Evolutionary conservation across 1,139 yeast species (phyloP).

Genomic region (Pichia sp.): DNA sequence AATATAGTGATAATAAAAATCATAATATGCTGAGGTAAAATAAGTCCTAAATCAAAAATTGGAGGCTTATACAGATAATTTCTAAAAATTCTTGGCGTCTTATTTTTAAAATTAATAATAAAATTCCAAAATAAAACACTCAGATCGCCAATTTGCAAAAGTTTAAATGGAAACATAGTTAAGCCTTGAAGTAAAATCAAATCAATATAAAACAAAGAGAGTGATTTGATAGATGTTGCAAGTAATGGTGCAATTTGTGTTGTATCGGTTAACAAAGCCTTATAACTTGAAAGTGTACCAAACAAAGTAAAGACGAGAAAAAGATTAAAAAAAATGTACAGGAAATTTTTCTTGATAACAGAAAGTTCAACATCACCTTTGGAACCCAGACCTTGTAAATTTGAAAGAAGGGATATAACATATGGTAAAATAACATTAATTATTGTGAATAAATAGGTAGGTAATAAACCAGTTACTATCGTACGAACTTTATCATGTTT

Average conservation of each 20-base stretch:
- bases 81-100: slow-evolving; percentile 54
- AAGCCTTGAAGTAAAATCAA: slow-evolving; percentile 76
- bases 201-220: slow-evolving; percentile 77
- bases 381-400: slow-evolving; percentile 69
- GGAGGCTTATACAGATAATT: slow-evolving; percentile 53
- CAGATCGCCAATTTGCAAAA: slow-evolving; percentile 50
- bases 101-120: slow-evolving; percentile 34
- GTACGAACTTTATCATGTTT: slow-evolving; percentile 53
- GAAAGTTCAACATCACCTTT: slow-evolving; percentile 79
- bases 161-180: slow-evolving; percentile 76
- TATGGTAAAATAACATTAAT: slow-evolving; percentile 71
- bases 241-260: slow-evolving; percentile 73
- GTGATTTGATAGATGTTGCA: slow-evolving; percentile 63
- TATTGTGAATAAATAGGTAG: slow-evolving; percentile 69
- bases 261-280: slow-evolving; percentile 67
- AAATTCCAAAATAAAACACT: slow-evolving; percentile 39
- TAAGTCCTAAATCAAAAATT: slow-evolving; percentile 57
- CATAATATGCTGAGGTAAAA: slow-evolving; percentile 59
- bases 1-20: slow-evolving; percentile 56
- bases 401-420: slow-evolving; percentile 63
- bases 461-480: slow-evolving; percentile 70
- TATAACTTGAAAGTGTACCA: slow-evolving; percentile 62
- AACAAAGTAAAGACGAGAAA: slow-evolving; percentile 79
- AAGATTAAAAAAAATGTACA: slow-evolving; percentile 77
- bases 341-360: slow-evolving; percentile 72